Evolutionary conservation across 192 early-diverging fungal genomes (phyloP).

Genomic region (Funneliformis geosporum): DNA sequence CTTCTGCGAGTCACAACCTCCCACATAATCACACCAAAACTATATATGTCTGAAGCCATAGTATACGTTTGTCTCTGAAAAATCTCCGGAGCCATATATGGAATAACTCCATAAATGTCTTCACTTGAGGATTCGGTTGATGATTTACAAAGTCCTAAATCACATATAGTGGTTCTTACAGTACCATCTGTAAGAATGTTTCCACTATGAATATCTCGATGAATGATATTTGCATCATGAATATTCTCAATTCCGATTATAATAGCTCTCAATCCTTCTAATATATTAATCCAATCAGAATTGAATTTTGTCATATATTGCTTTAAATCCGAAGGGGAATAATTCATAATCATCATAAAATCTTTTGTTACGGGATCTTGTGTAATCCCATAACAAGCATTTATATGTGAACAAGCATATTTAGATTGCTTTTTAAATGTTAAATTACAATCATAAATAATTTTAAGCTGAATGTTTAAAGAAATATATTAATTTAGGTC

Average conservation of each 20-base stretch:
- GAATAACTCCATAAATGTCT: neutral
- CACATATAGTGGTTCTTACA: neutral
- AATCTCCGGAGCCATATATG: no score
- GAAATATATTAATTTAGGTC: neutral
- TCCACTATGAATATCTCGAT: neutral
- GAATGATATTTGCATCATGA: neutral
- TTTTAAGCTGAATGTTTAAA: neutral
- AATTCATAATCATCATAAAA: neutral
- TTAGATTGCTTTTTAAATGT: neutral
- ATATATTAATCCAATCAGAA: neutral
- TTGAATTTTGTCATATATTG: neutral
- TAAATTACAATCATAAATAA: neutral
- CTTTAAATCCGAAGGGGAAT: neutral
- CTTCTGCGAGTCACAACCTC: neutral
- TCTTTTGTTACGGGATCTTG: neutral
- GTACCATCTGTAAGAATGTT: neutral
- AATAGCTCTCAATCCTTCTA: no score
- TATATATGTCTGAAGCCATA: no score
- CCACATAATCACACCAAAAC: no score
- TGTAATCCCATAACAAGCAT: neutral
- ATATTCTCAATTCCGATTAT: neutral
- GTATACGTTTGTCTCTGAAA: no score
- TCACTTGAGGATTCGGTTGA: neutral
- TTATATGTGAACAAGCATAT: no score
- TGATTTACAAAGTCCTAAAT: neutral